These are phyloP conservation scores for Geoglossum glabrum DNA, from an alignment of 495 filamentous ascomycete species.

Conservation along the genomic window DNA sequence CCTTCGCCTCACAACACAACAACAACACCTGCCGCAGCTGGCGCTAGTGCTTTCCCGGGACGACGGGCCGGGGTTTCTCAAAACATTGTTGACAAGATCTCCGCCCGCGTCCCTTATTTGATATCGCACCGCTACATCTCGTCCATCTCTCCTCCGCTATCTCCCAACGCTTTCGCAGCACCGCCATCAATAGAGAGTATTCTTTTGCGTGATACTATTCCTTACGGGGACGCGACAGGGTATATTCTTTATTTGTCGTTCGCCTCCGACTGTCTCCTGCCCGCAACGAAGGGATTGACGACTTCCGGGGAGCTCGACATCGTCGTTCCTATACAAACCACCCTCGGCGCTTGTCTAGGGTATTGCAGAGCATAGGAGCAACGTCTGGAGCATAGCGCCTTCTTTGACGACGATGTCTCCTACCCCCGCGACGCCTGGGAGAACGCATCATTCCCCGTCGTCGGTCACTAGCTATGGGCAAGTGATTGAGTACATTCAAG, in stretches of 20 bases:
- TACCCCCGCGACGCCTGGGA: conserved; percentile 6
- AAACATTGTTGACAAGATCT: not conserved
- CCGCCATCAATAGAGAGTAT: not conserved
- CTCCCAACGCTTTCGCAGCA: not conserved
- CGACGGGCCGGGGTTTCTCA: not conserved
- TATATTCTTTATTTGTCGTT: not conserved
- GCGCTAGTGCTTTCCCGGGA: not conserved
- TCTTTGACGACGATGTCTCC: conserved; percentile 12
- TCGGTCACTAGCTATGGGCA: conserved; percentile 38
- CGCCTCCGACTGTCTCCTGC: not conserved
- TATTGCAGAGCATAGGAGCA: not conserved
- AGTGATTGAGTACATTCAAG: conserved; percentile 63
- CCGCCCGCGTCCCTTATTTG: not conserved
- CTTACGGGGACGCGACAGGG: not conserved
- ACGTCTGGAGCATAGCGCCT: not conserved
- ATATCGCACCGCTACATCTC: not conserved
- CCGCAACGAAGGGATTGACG: too few species aligned
- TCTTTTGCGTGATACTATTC: not conserved
- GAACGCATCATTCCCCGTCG: conserved; percentile 9
- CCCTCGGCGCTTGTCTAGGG: not conserved
- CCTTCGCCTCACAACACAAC: not conserved
- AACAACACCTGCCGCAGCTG: not conserved
- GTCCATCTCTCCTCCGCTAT: not conserved
- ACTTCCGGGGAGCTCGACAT: not conserved
- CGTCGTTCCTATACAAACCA: not conserved